phyloP scores from a whole-genome alignment of 768 basidiomycete genomes.

The Boletus sensibilis region DNA sequence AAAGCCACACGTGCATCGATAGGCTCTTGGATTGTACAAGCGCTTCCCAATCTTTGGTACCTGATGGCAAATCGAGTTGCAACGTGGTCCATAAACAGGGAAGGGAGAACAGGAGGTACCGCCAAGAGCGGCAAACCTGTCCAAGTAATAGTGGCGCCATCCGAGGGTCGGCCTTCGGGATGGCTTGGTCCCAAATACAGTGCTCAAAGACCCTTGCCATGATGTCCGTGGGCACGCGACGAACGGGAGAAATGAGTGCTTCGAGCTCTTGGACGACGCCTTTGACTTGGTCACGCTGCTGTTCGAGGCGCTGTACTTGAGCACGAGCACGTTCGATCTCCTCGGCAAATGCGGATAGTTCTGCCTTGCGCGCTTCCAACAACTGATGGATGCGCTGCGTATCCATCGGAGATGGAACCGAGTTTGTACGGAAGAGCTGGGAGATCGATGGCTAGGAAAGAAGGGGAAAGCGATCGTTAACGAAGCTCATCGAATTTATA shows the following conservation, averaged over 20 bases:
- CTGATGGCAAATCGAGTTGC: conserved; percentile 24
- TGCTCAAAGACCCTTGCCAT: conserved; percentile 28
- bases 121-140: conserved; percentile 34
- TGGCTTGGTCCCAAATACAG: conserved; percentile 14
- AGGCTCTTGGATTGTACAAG: conserved; percentile 28
- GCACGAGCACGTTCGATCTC: conserved; percentile 26
- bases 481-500: background rate
- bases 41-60: conserved; percentile 22
- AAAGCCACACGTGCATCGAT: conserved; percentile 31
- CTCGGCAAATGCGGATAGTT: conserved; percentile 13
- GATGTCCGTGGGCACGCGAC: conserved; percentile 33
- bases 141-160: conserved; percentile 25
- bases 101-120: conserved; percentile 30
- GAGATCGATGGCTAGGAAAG: conserved; percentile 24
- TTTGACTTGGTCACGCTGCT: conserved; percentile 2
- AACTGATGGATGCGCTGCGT: conserved; percentile 12
- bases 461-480: background rate
- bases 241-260: conserved; percentile 29
- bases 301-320: conserved; percentile 20
- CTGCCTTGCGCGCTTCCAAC: conserved; percentile 15
- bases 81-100: conserved; percentile 26
- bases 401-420: conserved; percentile 27
- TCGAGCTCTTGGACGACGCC: conserved; percentile 25
- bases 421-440: conserved; percentile 30
- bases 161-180: conserved; percentile 10